phyloP scores from a whole-genome alignment of 1,284 basidiomycete genomes.

The Ceratobasidium sp. region DNA sequence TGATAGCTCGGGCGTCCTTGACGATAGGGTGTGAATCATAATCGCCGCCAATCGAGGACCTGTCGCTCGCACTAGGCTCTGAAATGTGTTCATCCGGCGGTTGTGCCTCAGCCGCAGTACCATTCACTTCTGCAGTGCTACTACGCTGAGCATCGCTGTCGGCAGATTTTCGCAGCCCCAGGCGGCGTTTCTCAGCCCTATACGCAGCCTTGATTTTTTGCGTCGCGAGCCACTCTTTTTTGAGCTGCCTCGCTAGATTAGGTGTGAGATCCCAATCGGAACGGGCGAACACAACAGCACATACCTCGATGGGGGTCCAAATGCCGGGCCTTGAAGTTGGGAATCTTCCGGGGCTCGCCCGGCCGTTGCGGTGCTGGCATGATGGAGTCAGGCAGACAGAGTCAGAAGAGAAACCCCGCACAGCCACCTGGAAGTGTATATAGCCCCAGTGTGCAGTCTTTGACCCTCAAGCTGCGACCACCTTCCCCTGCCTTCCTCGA shows the following conservation, averaged over 20 bases:
- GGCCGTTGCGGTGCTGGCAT: slow-evolving; percentile 44
- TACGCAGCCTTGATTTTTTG: slow-evolving; percentile 82
- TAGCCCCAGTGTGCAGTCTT: slow-evolving; percentile 23
- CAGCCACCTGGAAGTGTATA: slow-evolving; percentile 32
- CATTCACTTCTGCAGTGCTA: not conserved
- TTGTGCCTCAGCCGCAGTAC: slow-evolving; percentile 33
- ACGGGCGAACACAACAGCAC: slow-evolving; percentile 47
- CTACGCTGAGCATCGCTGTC: slow-evolving; percentile 16
- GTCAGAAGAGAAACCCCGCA: slow-evolving; percentile 29
- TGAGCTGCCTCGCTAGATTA: slow-evolving; percentile 74
- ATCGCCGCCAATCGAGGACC: slow-evolving; percentile 41
- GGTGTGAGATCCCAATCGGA: slow-evolving; percentile 34
- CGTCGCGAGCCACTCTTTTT: slow-evolving; percentile 78
- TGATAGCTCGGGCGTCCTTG: not conserved
- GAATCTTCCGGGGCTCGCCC: slow-evolving; percentile 59
- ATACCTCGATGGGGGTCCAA: slow-evolving; percentile 73
- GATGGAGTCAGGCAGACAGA: slow-evolving; percentile 4
- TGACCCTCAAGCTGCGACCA: slow-evolving; percentile 47
- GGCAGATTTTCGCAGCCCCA: slow-evolving; percentile 56
- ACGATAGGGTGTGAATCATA: slow-evolving; percentile 10
- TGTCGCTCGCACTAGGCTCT: slow-evolving; percentile 46
- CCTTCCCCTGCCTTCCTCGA: slow-evolving; percentile 54
- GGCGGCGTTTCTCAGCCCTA: slow-evolving; percentile 78
- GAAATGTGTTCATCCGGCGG: slow-evolving; percentile 49
- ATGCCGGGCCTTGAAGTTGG: slow-evolving; percentile 71